Evolutionary conservation across 192 early-diverging fungal species (phyloP).

Genomic region (Cladochytrium replicatum): DNA sequence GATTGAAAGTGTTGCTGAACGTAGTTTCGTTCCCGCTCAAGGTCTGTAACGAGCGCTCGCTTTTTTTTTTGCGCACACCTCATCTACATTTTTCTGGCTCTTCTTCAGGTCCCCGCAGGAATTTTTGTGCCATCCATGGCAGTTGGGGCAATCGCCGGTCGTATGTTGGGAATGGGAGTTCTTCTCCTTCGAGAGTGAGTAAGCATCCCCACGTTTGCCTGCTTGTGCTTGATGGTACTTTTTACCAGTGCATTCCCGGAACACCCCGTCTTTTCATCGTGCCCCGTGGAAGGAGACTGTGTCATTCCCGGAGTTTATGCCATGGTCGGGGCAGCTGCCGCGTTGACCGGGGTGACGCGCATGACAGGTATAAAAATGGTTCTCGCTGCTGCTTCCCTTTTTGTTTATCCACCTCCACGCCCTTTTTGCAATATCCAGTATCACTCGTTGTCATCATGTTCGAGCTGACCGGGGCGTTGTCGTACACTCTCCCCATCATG

Average conservation of each 20-base stretch:
- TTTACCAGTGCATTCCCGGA: conserved; percentile 24
- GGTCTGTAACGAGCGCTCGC: no score
- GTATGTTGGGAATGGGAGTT: conserved; percentile 67
- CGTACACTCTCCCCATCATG: conserved; percentile 54
- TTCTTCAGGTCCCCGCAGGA: conserved; percentile 70
- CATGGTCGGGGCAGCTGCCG: conserved; percentile 79
- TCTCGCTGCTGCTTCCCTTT: background rate
- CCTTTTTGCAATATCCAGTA: no score
- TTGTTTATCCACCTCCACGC: conserved; percentile 4
- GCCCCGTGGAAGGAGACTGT: conserved; percentile 62
- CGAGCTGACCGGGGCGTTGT: conserved; percentile 81
- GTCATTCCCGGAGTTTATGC: conserved; percentile 85
- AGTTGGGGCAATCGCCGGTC: conserved; percentile 77
- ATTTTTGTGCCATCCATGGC: conserved; percentile 85
- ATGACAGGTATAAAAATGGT: conserved; percentile 40
- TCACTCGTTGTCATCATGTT: conserved; percentile 89
- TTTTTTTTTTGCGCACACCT: conserved; percentile 14
- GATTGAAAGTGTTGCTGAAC: background rate
- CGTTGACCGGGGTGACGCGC: conserved; percentile 70
- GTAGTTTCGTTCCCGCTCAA: conserved; percentile 9
- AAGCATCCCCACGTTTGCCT: conserved; percentile 1
- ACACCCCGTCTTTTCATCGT: conserved; percentile 50
- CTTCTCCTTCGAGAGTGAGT: conserved; percentile 44
- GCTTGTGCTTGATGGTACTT: background rate
- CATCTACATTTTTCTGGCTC: conserved; percentile 15